Conservation (phyloP, 1,284 basidiomycete species). For the Tetrapyrgos nigripes region DNA sequence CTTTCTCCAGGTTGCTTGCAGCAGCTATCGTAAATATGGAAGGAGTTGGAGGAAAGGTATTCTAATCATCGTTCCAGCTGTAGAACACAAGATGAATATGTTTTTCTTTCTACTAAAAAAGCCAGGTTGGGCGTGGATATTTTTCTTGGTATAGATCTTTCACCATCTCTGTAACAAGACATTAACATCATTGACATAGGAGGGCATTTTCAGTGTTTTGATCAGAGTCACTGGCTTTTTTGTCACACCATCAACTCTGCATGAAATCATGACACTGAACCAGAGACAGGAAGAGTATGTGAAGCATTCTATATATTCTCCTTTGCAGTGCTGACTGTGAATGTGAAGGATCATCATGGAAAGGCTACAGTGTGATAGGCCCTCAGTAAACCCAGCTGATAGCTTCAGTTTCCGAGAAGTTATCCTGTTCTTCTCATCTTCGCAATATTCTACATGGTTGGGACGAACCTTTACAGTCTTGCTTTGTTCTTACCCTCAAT, state of each 20-base stretch:
- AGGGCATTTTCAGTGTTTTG: conserved; percentile 57
- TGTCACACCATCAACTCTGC: conserved; percentile 55
- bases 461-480: conserved; percentile 48
- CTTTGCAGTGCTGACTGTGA: not conserved
- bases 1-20: conserved; percentile 66
- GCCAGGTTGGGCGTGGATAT: conserved; percentile 71
- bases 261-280: conserved; percentile 45
- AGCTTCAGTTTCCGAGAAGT: conserved; percentile 34
- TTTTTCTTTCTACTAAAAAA: no score
- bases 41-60: conserved; percentile 46
- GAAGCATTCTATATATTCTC: not conserved
- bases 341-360: conserved; percentile 24
- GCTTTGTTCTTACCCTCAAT: conserved; percentile 48
- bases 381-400: conserved; percentile 30
- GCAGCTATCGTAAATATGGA: conserved; percentile 57
- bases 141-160: conserved; percentile 49
- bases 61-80: no score
- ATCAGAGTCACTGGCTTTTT: conserved; percentile 51
- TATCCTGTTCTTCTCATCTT: conserved; percentile 36
- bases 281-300: conserved; percentile 46
- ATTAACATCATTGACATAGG: conserved; percentile 30
- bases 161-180: not conserved
- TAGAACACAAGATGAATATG: no score
- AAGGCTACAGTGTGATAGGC: conserved; percentile 35
- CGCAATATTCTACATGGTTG: conserved; percentile 50